Base-by-base conservation (phyloP, 768 basidiomycete genomes). In the Daedaleopsis nitida region DNA sequence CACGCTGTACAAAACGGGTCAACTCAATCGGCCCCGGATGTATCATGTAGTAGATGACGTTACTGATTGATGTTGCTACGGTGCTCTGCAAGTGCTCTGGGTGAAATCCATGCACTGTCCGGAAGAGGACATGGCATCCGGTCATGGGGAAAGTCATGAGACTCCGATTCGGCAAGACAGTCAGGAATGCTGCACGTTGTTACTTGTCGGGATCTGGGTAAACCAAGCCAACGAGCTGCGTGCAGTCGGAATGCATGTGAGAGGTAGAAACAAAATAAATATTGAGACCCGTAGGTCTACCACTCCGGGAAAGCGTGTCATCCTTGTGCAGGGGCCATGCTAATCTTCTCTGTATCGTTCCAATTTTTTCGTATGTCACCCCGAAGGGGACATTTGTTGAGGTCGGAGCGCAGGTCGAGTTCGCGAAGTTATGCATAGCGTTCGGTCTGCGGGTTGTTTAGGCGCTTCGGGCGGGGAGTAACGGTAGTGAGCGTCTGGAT, bases 291-390 rank as follows among this genome's bases (percentile, higher is more conserved):
- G 73, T 74, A 75, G 73, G 69, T 74, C 73, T 89, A 89, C 89
- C 88, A 90, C 89, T 91, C 89, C 88, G 88, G 87, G 84, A 89
- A 90, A 92, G 90, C 90, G 92, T 96, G 94, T 95, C 94, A 96
- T 96, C 94, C 95, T 96, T 97, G 94, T 96, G 94, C 94, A 96
- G 94, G 95, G 94, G 94, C 95, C 92, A 96, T 96, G 94, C 94
- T 96, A 95, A 96, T 95, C 94, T 96, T 96, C 94, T 96, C 94
- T 94, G 94, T 95, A 96, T 95, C 91, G 92, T 94, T 95, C 91
- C 93, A 94, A 94, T 91, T 92, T 94, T 94, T 91, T 89, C 88
- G 86, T 92, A 89, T 91, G 91, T 87, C 88, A 88, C 91, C 87
- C 87, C 87, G 86, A 89, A 89, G 87, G 87, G 88, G 86, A 87